Percentiles rank a stretch among this genome's conserved stretches.
These are phyloP conservation scores for Clavulina sp. DNA, from an alignment of 768 basidiomycete species.

Conservation along the genomic window DNA sequence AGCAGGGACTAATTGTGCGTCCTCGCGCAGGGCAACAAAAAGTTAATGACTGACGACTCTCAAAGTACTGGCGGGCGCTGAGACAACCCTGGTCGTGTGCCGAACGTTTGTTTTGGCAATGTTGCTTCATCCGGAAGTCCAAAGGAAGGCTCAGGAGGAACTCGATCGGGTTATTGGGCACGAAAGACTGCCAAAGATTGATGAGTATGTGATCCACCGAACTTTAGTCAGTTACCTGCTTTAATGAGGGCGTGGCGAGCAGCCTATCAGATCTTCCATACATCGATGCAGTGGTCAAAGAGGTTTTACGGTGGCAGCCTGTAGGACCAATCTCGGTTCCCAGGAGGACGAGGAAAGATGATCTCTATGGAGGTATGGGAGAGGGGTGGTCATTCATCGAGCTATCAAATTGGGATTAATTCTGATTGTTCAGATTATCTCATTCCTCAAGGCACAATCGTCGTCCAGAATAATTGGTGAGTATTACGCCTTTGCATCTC, in stretches of 20 bases:
- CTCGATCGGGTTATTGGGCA: background rate
- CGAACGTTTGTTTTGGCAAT: background rate
- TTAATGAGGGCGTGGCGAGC: too few relatives aligned
- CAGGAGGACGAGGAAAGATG: background rate
- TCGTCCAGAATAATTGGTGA: background rate
- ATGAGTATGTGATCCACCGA: background rate
- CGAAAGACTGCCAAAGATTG: background rate
- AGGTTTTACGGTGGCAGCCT: conserved; percentile 12
- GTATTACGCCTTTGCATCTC: too few relatives aligned
- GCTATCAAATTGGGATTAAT: too few relatives aligned
- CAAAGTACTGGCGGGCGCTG: too few relatives aligned
- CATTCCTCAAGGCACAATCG: background rate
- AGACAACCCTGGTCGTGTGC: too few relatives aligned
- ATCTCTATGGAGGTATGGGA: background rate
- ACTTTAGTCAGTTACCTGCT: background rate
- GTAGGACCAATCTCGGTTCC: background rate
- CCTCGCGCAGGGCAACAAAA: too few relatives aligned
- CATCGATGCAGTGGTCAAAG: conserved; percentile 10
- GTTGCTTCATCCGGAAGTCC: background rate
- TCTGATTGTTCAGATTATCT: too few relatives aligned
- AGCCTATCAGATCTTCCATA: conserved; percentile 11
- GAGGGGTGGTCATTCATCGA: too few relatives aligned
- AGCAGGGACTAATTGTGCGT: too few relatives aligned
- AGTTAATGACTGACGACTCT: too few relatives aligned
- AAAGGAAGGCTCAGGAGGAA: background rate